phyloP scores from a whole-genome alignment of 1,284 basidiomycete species.

The Macrocystidia cucumis region DNA sequence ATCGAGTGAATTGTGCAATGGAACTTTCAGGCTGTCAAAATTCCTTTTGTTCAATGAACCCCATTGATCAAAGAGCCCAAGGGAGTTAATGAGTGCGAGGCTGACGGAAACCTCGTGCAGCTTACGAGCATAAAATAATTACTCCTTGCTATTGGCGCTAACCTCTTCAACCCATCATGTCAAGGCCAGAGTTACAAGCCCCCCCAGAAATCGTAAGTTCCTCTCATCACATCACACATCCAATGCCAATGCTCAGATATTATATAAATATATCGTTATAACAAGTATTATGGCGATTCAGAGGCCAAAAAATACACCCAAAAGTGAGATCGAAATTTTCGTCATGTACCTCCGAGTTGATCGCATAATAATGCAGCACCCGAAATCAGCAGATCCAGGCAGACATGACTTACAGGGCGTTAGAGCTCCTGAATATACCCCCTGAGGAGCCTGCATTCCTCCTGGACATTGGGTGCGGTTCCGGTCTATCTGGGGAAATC shows the following conservation, averaged over 20 bases:
- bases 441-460: constrained; percentile 73
- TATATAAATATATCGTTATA: constrained; percentile 10
- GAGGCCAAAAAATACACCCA: constrained; percentile 97
- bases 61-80: too few relatives aligned
- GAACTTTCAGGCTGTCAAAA: too few relatives aligned
- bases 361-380: constrained; percentile 44
- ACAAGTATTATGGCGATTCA: constrained; percentile 93
- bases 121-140: too few relatives aligned
- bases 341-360: constrained; percentile 5
- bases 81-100: too few relatives aligned
- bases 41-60: too few relatives aligned
- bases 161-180: constrained; percentile 48
- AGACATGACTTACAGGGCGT: constrained; percentile 94
- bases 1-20: too few relatives aligned
- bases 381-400: constrained; percentile 97
- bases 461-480: constrained; percentile 96
- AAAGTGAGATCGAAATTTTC: constrained; percentile 63
- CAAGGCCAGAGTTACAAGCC: constrained; percentile 90
- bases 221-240: constrained; percentile 1
- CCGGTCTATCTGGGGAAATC: constrained; percentile 97
- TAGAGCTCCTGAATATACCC: constrained; percentile 87
- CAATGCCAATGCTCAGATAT: too few relatives aligned
- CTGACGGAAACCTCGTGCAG: too few relatives aligned
- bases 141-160: too few relatives aligned
- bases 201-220: constrained; percentile 90